Evolutionary conservation across 2,329 filamentous ascomycete species (phyloP).

Genomic region (Sarocladiaceae sp.): DNA sequence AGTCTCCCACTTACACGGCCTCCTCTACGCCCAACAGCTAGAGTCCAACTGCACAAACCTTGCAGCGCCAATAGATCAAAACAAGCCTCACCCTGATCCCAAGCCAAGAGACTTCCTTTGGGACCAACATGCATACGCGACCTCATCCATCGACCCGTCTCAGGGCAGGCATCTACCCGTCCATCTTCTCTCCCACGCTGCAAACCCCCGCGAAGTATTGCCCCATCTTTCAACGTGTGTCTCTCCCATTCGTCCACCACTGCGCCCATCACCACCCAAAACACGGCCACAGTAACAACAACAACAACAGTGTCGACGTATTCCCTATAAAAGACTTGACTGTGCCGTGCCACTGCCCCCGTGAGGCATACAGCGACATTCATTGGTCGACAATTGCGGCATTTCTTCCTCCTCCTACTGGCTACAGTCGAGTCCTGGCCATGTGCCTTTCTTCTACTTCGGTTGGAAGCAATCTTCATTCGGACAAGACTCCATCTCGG

Average conservation of each 20-base stretch:
- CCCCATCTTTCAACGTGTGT: conserved; percentile 3
- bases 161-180: no score
- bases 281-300: neutral
- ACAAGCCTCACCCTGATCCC: neutral
- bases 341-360: neutral
- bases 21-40: neutral
- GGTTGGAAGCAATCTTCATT: neutral
- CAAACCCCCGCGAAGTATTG: neutral
- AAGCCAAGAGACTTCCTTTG: neutral
- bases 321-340: neutral
- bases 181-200: no score
- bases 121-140: neutral
- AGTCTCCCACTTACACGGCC: conserved; percentile 3
- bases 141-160: neutral
- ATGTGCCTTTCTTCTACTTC: conserved; percentile 1
- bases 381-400: neutral
- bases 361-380: conserved; percentile 3
- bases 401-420: conserved; percentile 1
- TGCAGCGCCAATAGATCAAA: neutral
- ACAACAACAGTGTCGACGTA: neutral
- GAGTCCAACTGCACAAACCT: neutral
- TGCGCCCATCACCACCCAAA: neutral
- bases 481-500: no score
- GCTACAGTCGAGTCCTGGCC: neutral
- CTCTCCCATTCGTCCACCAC: neutral